These are phyloP conservation scores for Botrytis medusae DNA, from an alignment of 2,329 filamentous ascomycete genomes.

Conservation along the genomic window DNA sequence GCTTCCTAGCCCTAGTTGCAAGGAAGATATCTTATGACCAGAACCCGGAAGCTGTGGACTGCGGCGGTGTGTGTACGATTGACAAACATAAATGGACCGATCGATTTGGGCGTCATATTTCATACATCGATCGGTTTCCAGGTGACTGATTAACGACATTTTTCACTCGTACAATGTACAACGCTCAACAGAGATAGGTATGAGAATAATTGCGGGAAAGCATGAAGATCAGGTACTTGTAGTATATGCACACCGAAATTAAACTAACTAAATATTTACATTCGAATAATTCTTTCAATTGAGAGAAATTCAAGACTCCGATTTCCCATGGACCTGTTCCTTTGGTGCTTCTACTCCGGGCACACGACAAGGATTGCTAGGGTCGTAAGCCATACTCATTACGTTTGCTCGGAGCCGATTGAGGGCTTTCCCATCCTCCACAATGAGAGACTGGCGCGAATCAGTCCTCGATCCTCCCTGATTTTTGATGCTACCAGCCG, in stretches of 20 bases:
- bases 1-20: fast-evolving
- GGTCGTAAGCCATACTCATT: slow-evolving; percentile 10
- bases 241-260: neutral
- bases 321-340: neutral
- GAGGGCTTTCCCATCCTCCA: neutral
- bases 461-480: neutral
- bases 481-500: neutral
- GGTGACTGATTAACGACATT: too few relatives aligned
- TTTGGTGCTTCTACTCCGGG: neutral
- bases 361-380: slow-evolving; percentile 8
- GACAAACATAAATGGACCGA: neutral
- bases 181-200: neutral
- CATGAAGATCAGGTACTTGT: neutral
- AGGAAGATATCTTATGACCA: fast-evolving
- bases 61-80: neutral
- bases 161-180: too few relatives aligned
- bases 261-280: neutral
- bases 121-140: fast-evolving
- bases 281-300: neutral
- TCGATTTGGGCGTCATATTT: neutral
- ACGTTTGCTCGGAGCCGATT: neutral
- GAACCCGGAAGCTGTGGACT: fast-evolving
- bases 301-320: neutral
- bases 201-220: neutral
- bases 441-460: slow-evolving; percentile 7